A percentile compares a stretch with the other conserved stretches of the same genome.
Conservation (phyloP, 2,329 filamentous ascomycete species). For the Ophioceras dolichostomum region DNA sequence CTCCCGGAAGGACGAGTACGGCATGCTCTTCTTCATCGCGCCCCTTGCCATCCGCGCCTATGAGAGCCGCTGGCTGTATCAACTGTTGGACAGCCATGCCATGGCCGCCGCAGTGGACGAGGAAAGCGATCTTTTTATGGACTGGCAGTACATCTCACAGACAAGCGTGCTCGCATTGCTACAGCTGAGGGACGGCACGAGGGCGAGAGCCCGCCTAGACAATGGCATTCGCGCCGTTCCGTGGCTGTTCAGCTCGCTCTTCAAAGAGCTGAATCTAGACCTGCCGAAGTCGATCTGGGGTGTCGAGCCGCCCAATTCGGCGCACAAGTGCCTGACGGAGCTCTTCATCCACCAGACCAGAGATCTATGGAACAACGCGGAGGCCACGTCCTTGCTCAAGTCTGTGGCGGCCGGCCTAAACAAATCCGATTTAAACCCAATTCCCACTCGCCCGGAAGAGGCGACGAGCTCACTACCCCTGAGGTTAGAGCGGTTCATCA, state of each 20-base stretch:
- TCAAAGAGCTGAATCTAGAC: conserved; percentile 68
- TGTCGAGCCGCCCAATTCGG: conserved; percentile 49
- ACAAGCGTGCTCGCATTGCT: conserved; percentile 66
- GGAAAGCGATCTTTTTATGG: conserved; percentile 7
- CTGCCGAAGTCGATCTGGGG: conserved; percentile 78
- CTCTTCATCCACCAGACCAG: conserved; percentile 68
- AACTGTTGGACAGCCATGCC: conserved; percentile 48
- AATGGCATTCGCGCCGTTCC: conserved; percentile 62
- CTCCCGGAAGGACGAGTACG: conserved; percentile 71
- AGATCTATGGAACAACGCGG: conserved; percentile 75
- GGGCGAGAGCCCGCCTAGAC: conserved; percentile 52
- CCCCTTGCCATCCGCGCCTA: conserved; percentile 72
- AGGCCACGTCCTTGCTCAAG: conserved; percentile 55
- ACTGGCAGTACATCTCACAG: conserved; percentile 54
- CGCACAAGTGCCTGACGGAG: conserved; percentile 58
- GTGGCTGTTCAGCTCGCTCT: conserved; percentile 74
- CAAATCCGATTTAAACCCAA: conserved; percentile 18
- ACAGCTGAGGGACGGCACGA: conserved; percentile 52
- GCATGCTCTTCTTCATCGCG: conserved; percentile 68
- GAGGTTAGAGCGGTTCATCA: conserved; percentile 50
- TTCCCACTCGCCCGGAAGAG: conserved; percentile 2
- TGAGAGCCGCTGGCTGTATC: conserved; percentile 64
- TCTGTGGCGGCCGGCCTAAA: conserved; percentile 36
- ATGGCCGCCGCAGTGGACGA: too few species aligned
- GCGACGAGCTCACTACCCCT: conserved; percentile 19